Evolutionary conservation across 169 alveolate genomes (phyloP).

Genomic region (Sarcocystis neurona): DNA sequence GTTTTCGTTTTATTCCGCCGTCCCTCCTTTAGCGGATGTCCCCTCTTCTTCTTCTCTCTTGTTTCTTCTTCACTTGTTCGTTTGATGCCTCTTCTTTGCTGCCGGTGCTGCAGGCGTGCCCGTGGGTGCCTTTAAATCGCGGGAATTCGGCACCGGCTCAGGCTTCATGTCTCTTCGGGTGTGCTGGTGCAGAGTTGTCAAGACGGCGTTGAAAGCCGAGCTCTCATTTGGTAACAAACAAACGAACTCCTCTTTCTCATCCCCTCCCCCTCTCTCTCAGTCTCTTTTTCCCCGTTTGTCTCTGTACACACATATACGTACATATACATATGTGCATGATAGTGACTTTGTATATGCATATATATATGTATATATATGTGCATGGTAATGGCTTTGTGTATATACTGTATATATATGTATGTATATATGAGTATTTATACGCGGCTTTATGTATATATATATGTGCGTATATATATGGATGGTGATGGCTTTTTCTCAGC

Average conservation of each 20-base stretch:
- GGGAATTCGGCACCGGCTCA: constrained; percentile 83
- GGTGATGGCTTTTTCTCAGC: too few species aligned
- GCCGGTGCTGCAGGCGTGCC: constrained; percentile 74
- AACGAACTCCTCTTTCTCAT: constrained; percentile 51
- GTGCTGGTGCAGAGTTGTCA: constrained; percentile 77
- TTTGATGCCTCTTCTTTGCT: not conserved
- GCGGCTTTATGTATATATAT: too few species aligned
- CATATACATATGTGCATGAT: too few species aligned
- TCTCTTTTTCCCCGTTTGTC: too few species aligned
- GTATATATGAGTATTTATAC: too few species aligned
- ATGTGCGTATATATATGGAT: too few species aligned
- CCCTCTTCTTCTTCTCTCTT: not conserved
- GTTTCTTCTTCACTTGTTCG: not conserved
- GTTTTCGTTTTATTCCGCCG: not conserved
- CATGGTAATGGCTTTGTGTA: too few species aligned
- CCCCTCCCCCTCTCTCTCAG: too few species aligned
- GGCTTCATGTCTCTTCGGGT: constrained; percentile 81
- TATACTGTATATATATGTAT: too few species aligned
- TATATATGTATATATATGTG: too few species aligned
- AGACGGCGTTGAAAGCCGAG: constrained; percentile 58
- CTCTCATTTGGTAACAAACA: constrained; percentile 68
- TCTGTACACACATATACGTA: too few species aligned
- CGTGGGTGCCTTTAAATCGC: constrained; percentile 83
- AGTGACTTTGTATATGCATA: too few species aligned
- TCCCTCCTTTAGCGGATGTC: not conserved